A percentile compares a stretch with the other conserved stretches of the same genome.
These are phyloP conservation scores for Tilletiaria anomala DNA, from an alignment of 1,284 basidiomycete species.

Conservation along the genomic window DNA sequence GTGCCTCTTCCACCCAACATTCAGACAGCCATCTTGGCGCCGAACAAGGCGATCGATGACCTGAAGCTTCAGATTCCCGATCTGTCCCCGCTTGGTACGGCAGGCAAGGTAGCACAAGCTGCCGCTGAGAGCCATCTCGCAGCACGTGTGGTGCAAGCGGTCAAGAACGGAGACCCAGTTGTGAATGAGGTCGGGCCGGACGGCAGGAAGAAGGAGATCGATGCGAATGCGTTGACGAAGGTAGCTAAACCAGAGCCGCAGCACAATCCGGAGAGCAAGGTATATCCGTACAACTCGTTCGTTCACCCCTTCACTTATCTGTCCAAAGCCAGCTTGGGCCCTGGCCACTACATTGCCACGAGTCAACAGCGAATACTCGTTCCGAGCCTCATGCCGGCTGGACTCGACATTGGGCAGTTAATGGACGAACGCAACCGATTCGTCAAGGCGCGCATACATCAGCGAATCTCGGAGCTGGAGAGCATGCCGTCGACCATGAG, in stretches of 20 bases:
- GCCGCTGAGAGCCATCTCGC: conserved; percentile 3
- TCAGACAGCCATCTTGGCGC: conserved; percentile 54
- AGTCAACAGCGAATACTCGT: conserved; percentile 67
- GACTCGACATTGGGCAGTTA: conserved; percentile 79
- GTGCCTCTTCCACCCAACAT: conserved; percentile 64
- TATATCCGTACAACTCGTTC: conserved; percentile 95
- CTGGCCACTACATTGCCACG: conserved; percentile 43
- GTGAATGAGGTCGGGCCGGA: not conserved
- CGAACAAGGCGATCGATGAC: conserved; percentile 7
- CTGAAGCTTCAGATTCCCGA: conserved; percentile 43
- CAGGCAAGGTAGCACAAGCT: conserved; percentile 64
- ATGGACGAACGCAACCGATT: conserved; percentile 81
- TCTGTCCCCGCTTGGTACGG: conserved; percentile 44
- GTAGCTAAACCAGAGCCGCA: conserved; percentile 13
- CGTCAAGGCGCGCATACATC: conserved; percentile 74
- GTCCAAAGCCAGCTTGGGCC: conserved; percentile 23
- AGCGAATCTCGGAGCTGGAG: conserved; percentile 80
- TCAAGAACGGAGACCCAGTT: not conserved
- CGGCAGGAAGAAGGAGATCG: not conserved
- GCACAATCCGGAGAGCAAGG: conserved; percentile 61
- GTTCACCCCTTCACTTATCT: conserved; percentile 60
- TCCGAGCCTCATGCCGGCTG: conserved; percentile 78
- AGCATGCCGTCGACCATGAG: conserved; percentile 60
- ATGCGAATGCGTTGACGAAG: not conserved
- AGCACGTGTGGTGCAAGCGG: not conserved